Conservation (phyloP, 768 basidiomycete genomes). For the Chalciporus chontae region DNA sequence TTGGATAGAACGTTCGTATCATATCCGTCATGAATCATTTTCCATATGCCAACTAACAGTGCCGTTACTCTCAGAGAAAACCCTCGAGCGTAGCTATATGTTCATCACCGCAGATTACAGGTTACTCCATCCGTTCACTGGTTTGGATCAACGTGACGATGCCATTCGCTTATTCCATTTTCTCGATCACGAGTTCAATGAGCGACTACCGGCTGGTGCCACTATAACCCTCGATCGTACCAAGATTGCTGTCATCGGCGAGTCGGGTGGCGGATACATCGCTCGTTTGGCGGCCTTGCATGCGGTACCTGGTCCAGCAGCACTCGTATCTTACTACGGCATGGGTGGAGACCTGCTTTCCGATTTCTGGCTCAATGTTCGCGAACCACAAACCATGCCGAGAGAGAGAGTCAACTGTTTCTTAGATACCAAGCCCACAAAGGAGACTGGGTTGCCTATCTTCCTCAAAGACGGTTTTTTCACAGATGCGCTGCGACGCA, state of each 20-base stretch:
- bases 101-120: conserved; percentile 5
- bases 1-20: conserved; percentile 4
- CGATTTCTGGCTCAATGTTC: conserved; percentile 1
- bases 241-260: conserved; percentile 3
- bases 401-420: neutral
- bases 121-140: conserved; percentile 1
- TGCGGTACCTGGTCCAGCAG: conserved; percentile 1
- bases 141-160: conserved; percentile 4
- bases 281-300: neutral
- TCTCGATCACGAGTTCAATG: neutral
- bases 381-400: neutral
- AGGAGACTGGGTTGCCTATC: conserved; percentile 1
- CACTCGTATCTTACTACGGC: conserved; percentile 2
- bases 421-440: neutral
- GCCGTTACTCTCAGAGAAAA: neutral
- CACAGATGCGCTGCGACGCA: neutral
- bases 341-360: conserved; percentile 4
- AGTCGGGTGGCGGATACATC: conserved; percentile 2
- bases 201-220: neutral
- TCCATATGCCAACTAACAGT: neutral
- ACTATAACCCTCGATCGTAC: neutral
- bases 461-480: conserved; percentile 1
- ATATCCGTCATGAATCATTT: neutral
- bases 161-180: conserved; percentile 1
- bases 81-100: neutral